These are phyloP conservation scores for Ustilago sp. DNA, from an alignment of 1,284 basidiomycete genomes.

Conservation along the genomic window DNA sequence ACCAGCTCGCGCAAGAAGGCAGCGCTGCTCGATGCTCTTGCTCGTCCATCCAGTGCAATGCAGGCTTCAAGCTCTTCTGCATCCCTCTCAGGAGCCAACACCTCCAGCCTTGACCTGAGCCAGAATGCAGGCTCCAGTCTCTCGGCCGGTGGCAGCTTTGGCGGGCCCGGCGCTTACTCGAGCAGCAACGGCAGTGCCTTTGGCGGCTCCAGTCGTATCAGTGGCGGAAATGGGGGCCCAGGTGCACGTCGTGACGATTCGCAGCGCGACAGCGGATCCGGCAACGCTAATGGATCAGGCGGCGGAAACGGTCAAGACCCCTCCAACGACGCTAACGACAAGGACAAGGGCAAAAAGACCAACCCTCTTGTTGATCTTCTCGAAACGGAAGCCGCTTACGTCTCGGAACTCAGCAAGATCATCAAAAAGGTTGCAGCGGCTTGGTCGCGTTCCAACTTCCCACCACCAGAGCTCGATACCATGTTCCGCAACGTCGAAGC, in stretches of 20 bases:
- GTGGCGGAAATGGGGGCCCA: conserved; percentile 9
- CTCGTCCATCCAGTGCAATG: conserved; percentile 23
- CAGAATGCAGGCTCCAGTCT: conserved; percentile 33
- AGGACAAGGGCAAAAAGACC: conserved; percentile 48
- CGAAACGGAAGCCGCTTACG: conserved; percentile 91
- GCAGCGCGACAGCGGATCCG: conserved; percentile 26
- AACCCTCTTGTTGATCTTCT: conserved; percentile 93
- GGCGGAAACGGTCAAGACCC: conserved; percentile 40
- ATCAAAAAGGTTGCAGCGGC: conserved; percentile 97
- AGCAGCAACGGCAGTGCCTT: conserved; percentile 18
- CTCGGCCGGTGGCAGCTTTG: conserved; percentile 20
- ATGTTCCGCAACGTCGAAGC: conserved; percentile 95
- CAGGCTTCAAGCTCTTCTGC: conserved; percentile 16
- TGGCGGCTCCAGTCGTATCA: conserved; percentile 6
- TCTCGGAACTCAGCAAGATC: conserved; percentile 88
- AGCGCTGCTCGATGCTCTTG: conserved; percentile 34
- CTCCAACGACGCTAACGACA: conserved; percentile 28
- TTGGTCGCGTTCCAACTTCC: conserved; percentile 94
- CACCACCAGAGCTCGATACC: conserved; percentile 87
- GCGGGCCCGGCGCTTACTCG: conserved; percentile 23
- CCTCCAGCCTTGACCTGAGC: conserved; percentile 31
- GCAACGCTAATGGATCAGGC: conserved; percentile 29
- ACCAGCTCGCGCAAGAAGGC: conserved; percentile 19
- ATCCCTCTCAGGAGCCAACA: conserved; percentile 16
- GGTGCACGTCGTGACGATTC: conserved; percentile 18